Base-by-base conservation (phyloP, 352 stramenopile species). In the Globisporangium uncinulatum region DNA sequence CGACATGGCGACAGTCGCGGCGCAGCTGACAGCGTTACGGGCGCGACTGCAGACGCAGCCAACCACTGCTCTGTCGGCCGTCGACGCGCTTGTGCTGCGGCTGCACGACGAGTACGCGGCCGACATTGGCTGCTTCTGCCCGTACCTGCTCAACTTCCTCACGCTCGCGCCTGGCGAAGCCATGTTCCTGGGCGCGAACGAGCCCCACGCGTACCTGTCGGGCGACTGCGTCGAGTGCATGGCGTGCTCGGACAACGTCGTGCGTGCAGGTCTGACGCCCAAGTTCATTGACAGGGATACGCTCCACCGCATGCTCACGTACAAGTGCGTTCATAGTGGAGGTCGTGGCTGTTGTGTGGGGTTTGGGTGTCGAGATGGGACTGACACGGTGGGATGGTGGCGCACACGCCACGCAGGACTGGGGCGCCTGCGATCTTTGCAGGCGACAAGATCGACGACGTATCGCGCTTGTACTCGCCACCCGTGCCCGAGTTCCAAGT, bases 281-380 rank as follows among this genome's bases (percentile, higher is more conserved):
- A 99, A 99, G 76, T 98, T 98, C 66, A 98, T 98, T 56, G 97
- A 99, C 83, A 98, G 98, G 54, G 78, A 93, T 20, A 99, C 97
- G 60, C 80, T 99, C 37, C 81, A 96, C 48, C 81, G 89, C 14
- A 99, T 99, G 95, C 86, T 99, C 20, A 99, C 96, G 3, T 99
- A 99, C 69, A 71, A 78, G 53, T 64, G 47, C 49, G 57, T 15
- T 20, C 42, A 21, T 29, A 29, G 24, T 29, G n/a, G n/a, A n/a
- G n/a, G n/a, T n/a, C n/a, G n/a, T n/a, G 24, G 24, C 24, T 29
- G 24, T 29, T 4, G 24, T 29, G 24, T 29, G 24, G 24, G 24
- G 24, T 29, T 62, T 46, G 66, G 21, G 19, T 10, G 64, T 20
- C 63, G 66, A 37, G 69, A 69, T 17, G 41, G 10, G 6, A 15